Evolutionary conservation across 108 stramenopile genomes (phyloP), one percentile per base, ranked within the genome.

Genomic region (Fragilaria crotonensis): DNA sequence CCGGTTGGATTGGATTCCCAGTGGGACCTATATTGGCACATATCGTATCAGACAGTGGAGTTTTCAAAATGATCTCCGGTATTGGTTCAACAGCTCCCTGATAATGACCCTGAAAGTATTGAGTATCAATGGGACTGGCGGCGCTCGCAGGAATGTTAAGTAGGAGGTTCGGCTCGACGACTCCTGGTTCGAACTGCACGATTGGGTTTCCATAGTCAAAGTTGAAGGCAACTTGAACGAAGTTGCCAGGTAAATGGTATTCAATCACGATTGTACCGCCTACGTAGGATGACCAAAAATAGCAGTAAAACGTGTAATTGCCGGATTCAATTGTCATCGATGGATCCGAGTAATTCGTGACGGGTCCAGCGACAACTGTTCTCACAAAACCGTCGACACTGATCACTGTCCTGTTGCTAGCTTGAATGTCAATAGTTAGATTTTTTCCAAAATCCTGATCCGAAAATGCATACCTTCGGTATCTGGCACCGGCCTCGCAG

Each of bases 401-500:
- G 7, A 41, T 41, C 7, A 41, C 14, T 41, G 7, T 41, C 36
- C 14, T 41, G 11, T 41, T 41, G 14, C 11, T 41, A 7, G 11
- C 3, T 25, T 25, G 25, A 52, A 18, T 52, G 22, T 52, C 51
- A 5, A 52, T 52, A 1, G 18, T 1, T 25, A 52, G 18, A 25
- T 21, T 1, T 3, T 25, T 21, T 18, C 26, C 22, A 25, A 25
- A 18, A 52, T 52, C 51, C 26, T 52, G 22, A 25, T 23, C 18
- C 17, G 23, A 25, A 2, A 52, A 23, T 2, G 51, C 51, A 52
- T 52, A 52, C 21, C 21, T 18, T 29, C 78, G 71, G 50, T 66
- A 79, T n/a, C 70, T 26, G 20, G 62, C 67, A 21, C 30, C 48
- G 21, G 29, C n/a, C 27, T 71, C 57, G 36, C 77, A 78, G 0